Conservation (phyloP, 2,329 filamentous ascomycete species). For the Endoconidiophora laricicola region DNA sequence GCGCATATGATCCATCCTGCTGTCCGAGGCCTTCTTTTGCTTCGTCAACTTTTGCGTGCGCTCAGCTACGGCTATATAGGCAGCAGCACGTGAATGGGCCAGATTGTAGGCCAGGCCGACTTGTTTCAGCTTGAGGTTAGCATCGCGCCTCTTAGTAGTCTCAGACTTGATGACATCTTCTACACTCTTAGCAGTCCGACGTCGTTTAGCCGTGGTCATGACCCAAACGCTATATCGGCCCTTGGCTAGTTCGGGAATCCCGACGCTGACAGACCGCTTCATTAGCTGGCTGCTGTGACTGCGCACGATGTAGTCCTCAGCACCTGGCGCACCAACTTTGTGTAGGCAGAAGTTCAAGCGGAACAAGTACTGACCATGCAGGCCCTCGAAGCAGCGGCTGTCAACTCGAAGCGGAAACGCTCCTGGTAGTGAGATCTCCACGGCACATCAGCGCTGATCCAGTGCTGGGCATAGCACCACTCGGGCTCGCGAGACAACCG, state of each 20-base stretch:
- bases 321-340: constrained; percentile 24
- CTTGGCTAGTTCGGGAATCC: constrained; percentile 36
- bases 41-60: constrained; percentile 33
- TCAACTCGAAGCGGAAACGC: constrained; percentile 41
- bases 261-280: constrained; percentile 40
- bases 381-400: constrained; percentile 42
- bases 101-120: constrained; percentile 43
- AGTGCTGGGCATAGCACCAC: constrained; percentile 42
- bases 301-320: constrained; percentile 43
- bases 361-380: constrained; percentile 41
- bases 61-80: constrained; percentile 32
- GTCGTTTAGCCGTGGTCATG: constrained; percentile 34
- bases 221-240: constrained; percentile 42
- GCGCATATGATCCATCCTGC: constrained; percentile 28
- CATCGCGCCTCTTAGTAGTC: constrained; percentile 23
- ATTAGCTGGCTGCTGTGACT: constrained; percentile 43
- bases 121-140: constrained; percentile 40
- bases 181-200: constrained; percentile 27
- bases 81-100: constrained; percentile 40
- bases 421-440: constrained; percentile 46
- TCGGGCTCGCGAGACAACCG: constrained; percentile 41
- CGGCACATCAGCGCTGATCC: constrained; percentile 44
- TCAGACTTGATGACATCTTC: constrained; percentile 41
- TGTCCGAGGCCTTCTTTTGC: constrained; percentile 31
- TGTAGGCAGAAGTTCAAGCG: constrained; percentile 35